Evolutionary conservation across 1,139 yeast species (phyloP).

Genomic region (Magnusiomyces ingens): DNA sequence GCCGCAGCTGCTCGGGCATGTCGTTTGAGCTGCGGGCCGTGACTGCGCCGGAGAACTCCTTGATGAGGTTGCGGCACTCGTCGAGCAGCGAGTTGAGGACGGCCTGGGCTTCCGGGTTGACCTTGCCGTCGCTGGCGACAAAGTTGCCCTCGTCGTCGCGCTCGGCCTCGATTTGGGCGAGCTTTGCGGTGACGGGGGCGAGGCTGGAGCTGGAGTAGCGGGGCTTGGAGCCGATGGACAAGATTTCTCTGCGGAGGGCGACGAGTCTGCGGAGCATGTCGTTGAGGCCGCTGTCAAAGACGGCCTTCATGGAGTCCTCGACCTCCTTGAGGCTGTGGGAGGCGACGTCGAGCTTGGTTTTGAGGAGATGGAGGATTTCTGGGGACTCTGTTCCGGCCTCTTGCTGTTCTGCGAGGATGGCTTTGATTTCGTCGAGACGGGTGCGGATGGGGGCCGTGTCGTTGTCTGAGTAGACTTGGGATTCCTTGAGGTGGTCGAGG

Average conservation of each 20-base stretch:
- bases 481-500: constrained; percentile 72
- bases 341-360: constrained; percentile 28
- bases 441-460: constrained; percentile 72
- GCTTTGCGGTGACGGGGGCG: constrained; percentile 34
- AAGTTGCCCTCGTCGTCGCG: constrained; percentile 42
- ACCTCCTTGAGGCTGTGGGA: constrained; percentile 22
- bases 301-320: constrained; percentile 24
- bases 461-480: constrained; percentile 73
- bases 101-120: constrained; percentile 44
- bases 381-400: constrained; percentile 23
- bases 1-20: constrained; percentile 45
- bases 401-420: constrained; percentile 43
- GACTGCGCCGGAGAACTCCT: constrained; percentile 59
- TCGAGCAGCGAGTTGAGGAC: constrained; percentile 47
- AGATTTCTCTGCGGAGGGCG: constrained; percentile 46
- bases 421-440: constrained; percentile 60
- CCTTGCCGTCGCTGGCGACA: constrained; percentile 26
- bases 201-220: constrained; percentile 32
- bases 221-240: constrained; percentile 43
- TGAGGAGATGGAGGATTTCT: constrained; percentile 28
- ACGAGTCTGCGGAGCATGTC: constrained; percentile 36
- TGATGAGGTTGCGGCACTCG: constrained; percentile 69
- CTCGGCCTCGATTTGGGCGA: constrained; percentile 39
- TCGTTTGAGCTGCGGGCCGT: constrained; percentile 34
- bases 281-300: constrained; percentile 27